A percentile compares a stretch with the other conserved stretches of the same genome.
Evolutionary conservation across 345 rosid genomes (phyloP).

Genomic region (Boechera retrofracta): DNA sequence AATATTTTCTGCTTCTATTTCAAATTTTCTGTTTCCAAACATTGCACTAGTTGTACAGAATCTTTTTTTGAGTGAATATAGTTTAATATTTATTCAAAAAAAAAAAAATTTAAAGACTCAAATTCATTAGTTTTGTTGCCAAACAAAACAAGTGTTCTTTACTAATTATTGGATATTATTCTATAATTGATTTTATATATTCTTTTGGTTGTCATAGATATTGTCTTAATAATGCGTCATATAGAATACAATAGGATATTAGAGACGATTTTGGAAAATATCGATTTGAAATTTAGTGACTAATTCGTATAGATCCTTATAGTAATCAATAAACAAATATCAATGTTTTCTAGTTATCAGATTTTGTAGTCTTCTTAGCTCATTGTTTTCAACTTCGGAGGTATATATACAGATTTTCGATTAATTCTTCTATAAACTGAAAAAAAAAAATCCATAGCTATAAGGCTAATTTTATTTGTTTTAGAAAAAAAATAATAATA

Average conservation of each 20-base stretch:
- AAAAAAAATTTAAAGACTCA: background rate
- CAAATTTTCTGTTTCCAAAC: too few relatives aligned
- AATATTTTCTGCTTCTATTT: too few relatives aligned
- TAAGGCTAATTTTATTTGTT: constrained; percentile 5
- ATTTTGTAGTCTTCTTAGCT: constrained; percentile 24
- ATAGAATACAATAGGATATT: constrained; percentile 14
- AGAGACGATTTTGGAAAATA: constrained; percentile 11
- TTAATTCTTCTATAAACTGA: background rate
- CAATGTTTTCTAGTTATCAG: constrained; percentile 27
- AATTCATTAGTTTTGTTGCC: constrained; percentile 11
- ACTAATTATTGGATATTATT: constrained; percentile 22
- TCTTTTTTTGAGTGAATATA: too few relatives aligned
- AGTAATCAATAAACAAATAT: constrained; percentile 23
- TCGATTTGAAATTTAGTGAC: constrained; percentile 33
- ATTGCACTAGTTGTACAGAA: too few relatives aligned
- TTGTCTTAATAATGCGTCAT: constrained; percentile 4
- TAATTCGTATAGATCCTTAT: constrained; percentile 15
- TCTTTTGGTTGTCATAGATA: constrained; percentile 3
- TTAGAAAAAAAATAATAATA: constrained; percentile 1
- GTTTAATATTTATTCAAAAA: too few relatives aligned
- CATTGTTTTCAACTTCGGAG: constrained; percentile 6
- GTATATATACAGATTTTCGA: background rate
- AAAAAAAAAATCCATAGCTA: background rate
- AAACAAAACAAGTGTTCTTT: constrained; percentile 1
- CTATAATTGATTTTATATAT: constrained; percentile 9